Percentiles rank a stretch among this genome's conserved stretches.
Evolutionary conservation across 768 basidiomycete species (phyloP).

Genomic region (Exidia glandulosa): DNA sequence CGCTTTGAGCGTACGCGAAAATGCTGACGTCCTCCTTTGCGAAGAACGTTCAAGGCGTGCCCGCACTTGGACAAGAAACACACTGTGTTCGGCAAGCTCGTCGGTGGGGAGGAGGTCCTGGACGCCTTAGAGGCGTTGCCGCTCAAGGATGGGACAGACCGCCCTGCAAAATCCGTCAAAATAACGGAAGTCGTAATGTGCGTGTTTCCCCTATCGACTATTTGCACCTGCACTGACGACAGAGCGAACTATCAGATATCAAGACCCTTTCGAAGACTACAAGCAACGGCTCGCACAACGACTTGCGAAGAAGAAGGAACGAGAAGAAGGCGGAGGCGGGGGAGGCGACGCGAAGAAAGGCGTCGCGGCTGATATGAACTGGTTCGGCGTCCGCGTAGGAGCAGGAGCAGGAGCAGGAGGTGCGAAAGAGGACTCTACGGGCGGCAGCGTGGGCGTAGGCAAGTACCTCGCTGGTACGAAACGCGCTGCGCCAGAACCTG

Average conservation of each 20-base stretch:
- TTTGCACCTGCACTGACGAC: neutral
- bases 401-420: constrained; percentile 24
- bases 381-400: constrained; percentile 85
- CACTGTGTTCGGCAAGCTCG: constrained; percentile 93
- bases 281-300: constrained; percentile 74
- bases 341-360: constrained; percentile 39
- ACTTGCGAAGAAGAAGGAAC: constrained; percentile 46
- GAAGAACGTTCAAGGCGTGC: constrained; percentile 75
- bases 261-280: constrained; percentile 94
- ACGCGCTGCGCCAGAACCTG: constrained; percentile 9
- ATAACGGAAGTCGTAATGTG: constrained; percentile 85
- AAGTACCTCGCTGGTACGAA: constrained; percentile 55
- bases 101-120: constrained; percentile 88
- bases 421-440: constrained; percentile 11
- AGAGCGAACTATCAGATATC: constrained; percentile 58
- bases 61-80: constrained; percentile 87
- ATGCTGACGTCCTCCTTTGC: constrained; percentile 72
- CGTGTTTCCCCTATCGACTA: constrained; percentile 16
- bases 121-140: constrained; percentile 74
- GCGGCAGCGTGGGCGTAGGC: constrained; percentile 45
- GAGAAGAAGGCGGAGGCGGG: constrained; percentile 22
- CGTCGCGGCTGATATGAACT: constrained; percentile 55
- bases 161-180: constrained; percentile 73
- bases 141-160: constrained; percentile 73
- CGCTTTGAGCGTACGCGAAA: neutral